Evolutionary conservation across 2,329 filamentous ascomycete species (phyloP).

Genomic region (Sporothrix sp.): DNA sequence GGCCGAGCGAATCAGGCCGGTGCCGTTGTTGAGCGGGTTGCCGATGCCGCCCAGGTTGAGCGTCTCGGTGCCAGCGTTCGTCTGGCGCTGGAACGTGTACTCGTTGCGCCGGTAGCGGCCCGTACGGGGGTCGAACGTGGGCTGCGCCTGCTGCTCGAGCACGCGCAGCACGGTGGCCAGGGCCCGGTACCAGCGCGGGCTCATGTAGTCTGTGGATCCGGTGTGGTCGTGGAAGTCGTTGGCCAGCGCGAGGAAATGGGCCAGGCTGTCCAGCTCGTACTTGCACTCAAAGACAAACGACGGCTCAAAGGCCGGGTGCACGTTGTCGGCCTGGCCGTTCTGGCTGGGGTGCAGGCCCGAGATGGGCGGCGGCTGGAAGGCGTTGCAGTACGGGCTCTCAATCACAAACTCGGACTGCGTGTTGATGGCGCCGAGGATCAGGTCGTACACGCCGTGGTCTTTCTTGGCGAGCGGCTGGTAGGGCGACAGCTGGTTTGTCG

Average conservation of each 20-base stretch:
- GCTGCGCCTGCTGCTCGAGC: conserved; percentile 65
- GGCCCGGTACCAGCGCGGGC: conserved; percentile 66
- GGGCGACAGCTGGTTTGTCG: conserved; percentile 79
- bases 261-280: conserved; percentile 93
- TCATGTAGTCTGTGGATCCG: conserved; percentile 62
- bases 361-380: conserved; percentile 87
- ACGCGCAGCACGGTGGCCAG: conserved; percentile 64
- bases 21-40: conserved; percentile 80
- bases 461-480: conserved; percentile 80
- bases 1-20: conserved; percentile 78
- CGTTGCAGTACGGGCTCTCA: conserved; percentile 92
- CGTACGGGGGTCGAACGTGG: conserved; percentile 66
- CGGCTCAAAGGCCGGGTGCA: conserved; percentile 81
- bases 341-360: conserved; percentile 58
- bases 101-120: conserved; percentile 58
- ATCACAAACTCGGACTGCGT: conserved; percentile 86
- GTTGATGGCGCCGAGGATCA: conserved; percentile 21
- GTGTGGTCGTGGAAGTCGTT: conserved; percentile 84
- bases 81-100: conserved; percentile 80
- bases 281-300: conserved; percentile 93
- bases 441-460: conserved; percentile 62
- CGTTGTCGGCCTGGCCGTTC: conserved; percentile 73
- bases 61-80: conserved; percentile 80
- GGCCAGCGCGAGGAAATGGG: conserved; percentile 74
- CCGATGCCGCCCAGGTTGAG: conserved; percentile 71